phyloP scores from a whole-genome alignment of 2,329 filamentous ascomycete species.

The Helicocarpus griseus region DNA sequence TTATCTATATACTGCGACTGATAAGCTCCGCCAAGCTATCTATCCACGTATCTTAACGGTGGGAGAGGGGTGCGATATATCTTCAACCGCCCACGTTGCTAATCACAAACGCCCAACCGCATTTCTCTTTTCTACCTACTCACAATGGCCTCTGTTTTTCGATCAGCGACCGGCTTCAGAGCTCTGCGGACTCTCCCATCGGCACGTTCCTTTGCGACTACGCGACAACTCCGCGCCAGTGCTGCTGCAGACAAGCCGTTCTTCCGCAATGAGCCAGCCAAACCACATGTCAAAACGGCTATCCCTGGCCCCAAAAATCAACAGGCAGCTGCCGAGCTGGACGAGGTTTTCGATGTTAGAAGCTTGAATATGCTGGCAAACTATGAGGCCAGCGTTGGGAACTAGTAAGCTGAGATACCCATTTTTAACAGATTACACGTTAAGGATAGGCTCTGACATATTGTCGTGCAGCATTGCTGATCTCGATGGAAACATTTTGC shows the following conservation, averaged over 20 bases:
- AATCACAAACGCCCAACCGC: too few relatives aligned
- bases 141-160: conserved; percentile 28
- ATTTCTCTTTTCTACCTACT: not conserved
- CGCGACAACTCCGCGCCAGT: not conserved
- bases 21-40: too few relatives aligned
- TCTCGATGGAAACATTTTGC: conserved; percentile 41
- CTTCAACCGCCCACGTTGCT: too few relatives aligned
- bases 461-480: conserved; percentile 33
- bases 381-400: conserved; percentile 65
- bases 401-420: conserved; percentile 54
- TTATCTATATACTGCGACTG: too few relatives aligned
- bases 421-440: too few relatives aligned
- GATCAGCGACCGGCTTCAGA: conserved; percentile 26
- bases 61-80: too few relatives aligned
- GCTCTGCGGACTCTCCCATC: conserved; percentile 24
- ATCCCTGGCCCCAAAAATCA: conserved; percentile 71
- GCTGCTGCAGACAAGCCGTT: conserved; percentile 33
- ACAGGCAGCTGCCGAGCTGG: conserved; percentile 58
- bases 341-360: conserved; percentile 74
- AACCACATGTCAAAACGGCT: conserved; percentile 44
- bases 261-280: conserved; percentile 50
- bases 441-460: too few relatives aligned
- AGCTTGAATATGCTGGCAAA: conserved; percentile 76
- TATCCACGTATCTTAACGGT: too few relatives aligned
- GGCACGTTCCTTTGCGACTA: conserved; percentile 18